phyloP scores from a whole-genome alignment of 225 moss, liverwort and hornwort genomes.

The Marchantia paleacea region DNA sequence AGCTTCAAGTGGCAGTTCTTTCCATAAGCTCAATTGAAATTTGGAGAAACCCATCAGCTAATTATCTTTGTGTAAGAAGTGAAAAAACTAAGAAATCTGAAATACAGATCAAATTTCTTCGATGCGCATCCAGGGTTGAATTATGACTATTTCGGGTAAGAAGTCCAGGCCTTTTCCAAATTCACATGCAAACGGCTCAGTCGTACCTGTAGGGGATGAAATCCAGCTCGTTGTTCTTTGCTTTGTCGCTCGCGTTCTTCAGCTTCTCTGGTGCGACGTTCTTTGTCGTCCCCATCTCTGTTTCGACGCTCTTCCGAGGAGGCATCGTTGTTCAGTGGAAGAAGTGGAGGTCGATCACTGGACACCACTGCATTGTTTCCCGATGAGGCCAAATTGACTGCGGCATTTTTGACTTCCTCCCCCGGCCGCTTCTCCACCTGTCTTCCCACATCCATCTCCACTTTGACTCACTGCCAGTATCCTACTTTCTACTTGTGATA shows the following conservation, averaged over 20 bases:
- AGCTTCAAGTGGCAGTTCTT: too few species aligned
- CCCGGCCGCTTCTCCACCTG: slow-evolving; percentile 31
- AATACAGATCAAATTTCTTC: not conserved
- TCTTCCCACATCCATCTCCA: slow-evolving; percentile 26
- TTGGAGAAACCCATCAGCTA: not conserved
- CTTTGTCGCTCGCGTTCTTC: slow-evolving; percentile 92
- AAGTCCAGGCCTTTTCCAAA: not conserved
- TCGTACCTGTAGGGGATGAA: slow-evolving; percentile 79
- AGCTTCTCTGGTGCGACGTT: slow-evolving; percentile 64
- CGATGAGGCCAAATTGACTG: slow-evolving; percentile 17
- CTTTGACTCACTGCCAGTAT: not conserved
- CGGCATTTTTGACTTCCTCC: slow-evolving; percentile 33
- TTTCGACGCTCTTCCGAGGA: slow-evolving; percentile 38
- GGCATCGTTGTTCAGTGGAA: slow-evolving; percentile 34
- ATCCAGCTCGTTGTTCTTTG: slow-evolving; percentile 72
- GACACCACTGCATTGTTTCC: slow-evolving; percentile 15
- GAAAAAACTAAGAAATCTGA: not conserved
- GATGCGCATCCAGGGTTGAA: not conserved
- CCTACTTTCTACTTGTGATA: not conserved
- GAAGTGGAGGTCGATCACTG: slow-evolving; percentile 34
- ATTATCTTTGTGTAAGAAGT: not conserved
- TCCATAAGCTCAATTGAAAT: too few species aligned
- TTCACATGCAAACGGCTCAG: not conserved
- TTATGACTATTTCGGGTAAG: not conserved
- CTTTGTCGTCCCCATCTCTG: slow-evolving; percentile 62